Conservation (phyloP, 495 filamentous ascomycete species). For the Penicillium parvum region DNA sequence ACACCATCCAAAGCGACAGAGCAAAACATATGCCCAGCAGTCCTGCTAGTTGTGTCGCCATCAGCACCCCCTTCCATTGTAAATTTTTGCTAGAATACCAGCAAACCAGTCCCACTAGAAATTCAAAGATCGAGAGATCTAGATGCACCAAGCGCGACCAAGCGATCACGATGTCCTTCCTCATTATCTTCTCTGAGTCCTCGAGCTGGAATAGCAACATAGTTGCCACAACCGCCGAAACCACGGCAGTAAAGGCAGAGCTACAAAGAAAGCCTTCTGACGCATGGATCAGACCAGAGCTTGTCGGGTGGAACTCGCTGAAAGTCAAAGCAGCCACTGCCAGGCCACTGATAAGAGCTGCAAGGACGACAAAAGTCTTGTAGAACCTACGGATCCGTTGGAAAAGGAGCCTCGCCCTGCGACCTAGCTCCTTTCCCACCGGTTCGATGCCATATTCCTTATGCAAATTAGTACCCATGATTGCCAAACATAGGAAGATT, state of each 20-base stretch:
- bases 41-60: neutral
- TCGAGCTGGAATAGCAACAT: neutral
- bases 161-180: neutral
- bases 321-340: too few relatives aligned
- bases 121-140: neutral
- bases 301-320: too few relatives aligned
- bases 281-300: neutral
- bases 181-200: neutral
- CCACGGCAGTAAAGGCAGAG: neutral
- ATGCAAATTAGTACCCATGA: too few relatives aligned
- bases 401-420: too few relatives aligned
- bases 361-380: too few relatives aligned
- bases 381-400: too few relatives aligned
- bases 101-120: neutral
- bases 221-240: neutral
- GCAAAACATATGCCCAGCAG: constrained; percentile 2
- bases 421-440: too few relatives aligned
- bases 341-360: too few relatives aligned
- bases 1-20: neutral
- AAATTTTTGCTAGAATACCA: neutral
- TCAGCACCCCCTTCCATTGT: neutral
- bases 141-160: neutral
- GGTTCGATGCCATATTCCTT: too few relatives aligned
- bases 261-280: neutral
- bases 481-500: too few relatives aligned